Conservation (phyloP, 208 protist species). For the Leishmania martiniquensis region DNA sequence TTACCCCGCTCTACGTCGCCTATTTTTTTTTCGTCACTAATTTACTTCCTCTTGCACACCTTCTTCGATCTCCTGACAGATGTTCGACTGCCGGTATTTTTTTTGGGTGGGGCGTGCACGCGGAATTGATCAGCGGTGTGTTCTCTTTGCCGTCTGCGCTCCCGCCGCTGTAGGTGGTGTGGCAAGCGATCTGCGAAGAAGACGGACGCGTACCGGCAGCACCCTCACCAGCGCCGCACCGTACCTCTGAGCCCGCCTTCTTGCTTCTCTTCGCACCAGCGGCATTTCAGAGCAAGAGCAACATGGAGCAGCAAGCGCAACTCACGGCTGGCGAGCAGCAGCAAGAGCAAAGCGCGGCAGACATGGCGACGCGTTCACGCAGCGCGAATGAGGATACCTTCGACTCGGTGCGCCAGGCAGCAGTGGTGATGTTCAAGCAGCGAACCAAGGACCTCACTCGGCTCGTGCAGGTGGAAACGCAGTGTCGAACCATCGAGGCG, state of each 20-base stretch:
- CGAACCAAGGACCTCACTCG: conserved; percentile 84
- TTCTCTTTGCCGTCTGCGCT: not conserved
- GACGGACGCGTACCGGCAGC: not conserved
- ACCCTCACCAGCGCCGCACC: not conserved
- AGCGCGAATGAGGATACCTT: conserved; percentile 51
- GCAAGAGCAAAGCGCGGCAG: not conserved
- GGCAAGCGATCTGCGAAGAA: not conserved
- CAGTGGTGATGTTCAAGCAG: conserved; percentile 81
- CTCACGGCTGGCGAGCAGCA: conserved; percentile 6
- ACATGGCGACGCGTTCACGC: not conserved
- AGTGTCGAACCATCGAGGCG: conserved; percentile 26
- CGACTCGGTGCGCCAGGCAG: conserved; percentile 66
- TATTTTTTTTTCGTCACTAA: not conserved
- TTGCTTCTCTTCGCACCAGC: not conserved
- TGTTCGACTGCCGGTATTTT: not conserved
- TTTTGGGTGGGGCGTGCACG: not conserved
- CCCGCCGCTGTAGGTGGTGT: not conserved
- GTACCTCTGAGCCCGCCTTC: not conserved
- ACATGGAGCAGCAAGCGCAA: conserved; percentile 7
- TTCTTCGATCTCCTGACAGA: not conserved
- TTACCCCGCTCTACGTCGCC: not conserved
- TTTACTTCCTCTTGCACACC: not conserved
- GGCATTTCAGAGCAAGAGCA: not conserved
- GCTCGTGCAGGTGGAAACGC: conserved; percentile 40
- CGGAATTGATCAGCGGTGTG: not conserved